These are phyloP conservation scores for Schwanniomyces pseudopolymorphus DNA, from an alignment of 805 yeast species.

Conservation along the genomic window DNA sequence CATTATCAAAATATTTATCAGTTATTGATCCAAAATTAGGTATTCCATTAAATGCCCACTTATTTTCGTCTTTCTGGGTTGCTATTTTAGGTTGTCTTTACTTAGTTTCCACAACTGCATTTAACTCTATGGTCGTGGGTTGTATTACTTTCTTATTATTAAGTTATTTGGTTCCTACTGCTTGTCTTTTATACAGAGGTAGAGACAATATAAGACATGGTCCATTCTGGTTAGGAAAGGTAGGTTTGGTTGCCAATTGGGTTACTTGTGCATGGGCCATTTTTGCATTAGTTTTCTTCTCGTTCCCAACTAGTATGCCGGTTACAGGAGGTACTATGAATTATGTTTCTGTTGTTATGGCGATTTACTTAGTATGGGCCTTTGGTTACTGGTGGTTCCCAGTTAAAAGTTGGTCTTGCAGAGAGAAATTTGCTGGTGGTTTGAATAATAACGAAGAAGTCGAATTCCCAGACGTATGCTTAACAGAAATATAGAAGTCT, in stretches of 20 bases:
- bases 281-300: conserved; percentile 60
- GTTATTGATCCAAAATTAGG: conserved; percentile 45
- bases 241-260: conserved; percentile 52
- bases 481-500: conserved; percentile 15
- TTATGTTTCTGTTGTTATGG: conserved; percentile 59
- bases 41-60: conserved; percentile 60
- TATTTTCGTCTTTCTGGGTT: conserved; percentile 52
- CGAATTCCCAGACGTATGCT: conserved; percentile 46
- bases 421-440: conserved; percentile 44
- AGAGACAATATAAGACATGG: conserved; percentile 57
- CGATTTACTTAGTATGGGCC: conserved; percentile 32
- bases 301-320: conserved; percentile 65
- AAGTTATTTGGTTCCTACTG: conserved; percentile 57
- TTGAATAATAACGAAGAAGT: conserved; percentile 36
- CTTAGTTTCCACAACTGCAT: conserved; percentile 66
- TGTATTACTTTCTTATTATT: conserved; percentile 58
- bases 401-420: conserved; percentile 34
- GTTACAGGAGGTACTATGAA: conserved; percentile 64
- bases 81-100: conserved; percentile 60
- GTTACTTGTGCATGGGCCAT: conserved; percentile 57
- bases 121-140: conserved; percentile 61
- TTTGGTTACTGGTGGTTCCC: conserved; percentile 46
- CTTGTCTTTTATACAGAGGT: conserved; percentile 47
- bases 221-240: conserved; percentile 63
- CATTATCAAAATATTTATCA: conserved; percentile 53